These are phyloP conservation scores for Blastobotrys indianensis DNA, from an alignment of 1,139 yeast species.

Conservation along the genomic window DNA sequence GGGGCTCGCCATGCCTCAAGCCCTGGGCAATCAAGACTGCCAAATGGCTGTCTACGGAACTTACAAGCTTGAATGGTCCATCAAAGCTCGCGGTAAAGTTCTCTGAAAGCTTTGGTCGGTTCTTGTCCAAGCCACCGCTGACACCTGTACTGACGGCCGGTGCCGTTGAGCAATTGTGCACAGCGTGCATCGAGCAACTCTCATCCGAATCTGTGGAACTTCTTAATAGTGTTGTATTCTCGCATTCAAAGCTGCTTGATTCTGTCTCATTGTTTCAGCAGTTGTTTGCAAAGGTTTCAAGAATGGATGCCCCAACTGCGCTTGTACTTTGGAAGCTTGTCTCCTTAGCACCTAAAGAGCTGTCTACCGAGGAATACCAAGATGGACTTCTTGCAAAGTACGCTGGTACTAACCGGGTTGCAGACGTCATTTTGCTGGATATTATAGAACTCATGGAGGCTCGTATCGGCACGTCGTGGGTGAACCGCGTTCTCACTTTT, in stretches of 20 bases:
- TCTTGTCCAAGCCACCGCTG: too few species aligned
- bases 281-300: background rate
- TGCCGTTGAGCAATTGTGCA: too few species aligned
- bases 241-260: slow-evolving; percentile 27
- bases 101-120: too few species aligned
- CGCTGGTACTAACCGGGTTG: slow-evolving; percentile 54
- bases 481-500: slow-evolving; percentile 57
- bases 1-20: too few species aligned
- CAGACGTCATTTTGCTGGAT: slow-evolving; percentile 56
- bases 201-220: slow-evolving; percentile 39
- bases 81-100: too few species aligned
- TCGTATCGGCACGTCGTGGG: slow-evolving; percentile 49
- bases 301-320: slow-evolving; percentile 9
- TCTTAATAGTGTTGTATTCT: slow-evolving; percentile 36
- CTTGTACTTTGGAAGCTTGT: slow-evolving; percentile 27
- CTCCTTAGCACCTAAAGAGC: slow-evolving; percentile 40
- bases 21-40: too few species aligned
- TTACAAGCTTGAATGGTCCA: too few species aligned
- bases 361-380: slow-evolving; percentile 45
- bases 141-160: too few species aligned
- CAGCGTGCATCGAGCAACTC: too few species aligned
- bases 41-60: too few species aligned
- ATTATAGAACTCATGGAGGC: slow-evolving; percentile 55
- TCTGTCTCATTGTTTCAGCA: background rate
- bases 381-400: slow-evolving; percentile 48